Conservation (phyloP, 2,329 filamentous ascomycete species). For the Tetracladium maxilliforme region DNA sequence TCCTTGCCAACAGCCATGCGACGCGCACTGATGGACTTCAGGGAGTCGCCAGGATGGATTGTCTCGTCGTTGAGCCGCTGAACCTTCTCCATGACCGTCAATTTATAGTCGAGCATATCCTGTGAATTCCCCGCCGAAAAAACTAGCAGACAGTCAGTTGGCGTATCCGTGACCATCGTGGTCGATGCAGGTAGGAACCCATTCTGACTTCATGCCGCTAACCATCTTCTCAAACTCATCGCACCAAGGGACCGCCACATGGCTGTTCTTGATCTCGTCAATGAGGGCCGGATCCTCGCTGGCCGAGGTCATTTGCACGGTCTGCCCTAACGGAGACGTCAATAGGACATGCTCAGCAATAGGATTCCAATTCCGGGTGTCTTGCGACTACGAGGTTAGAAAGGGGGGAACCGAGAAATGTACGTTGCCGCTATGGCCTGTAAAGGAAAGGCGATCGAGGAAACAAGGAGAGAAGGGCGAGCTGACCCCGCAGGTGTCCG, state of each 20-base stretch:
- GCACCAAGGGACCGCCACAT: conserved; percentile 4
- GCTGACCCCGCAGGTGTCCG: too few species aligned
- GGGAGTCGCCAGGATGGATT: conserved; percentile 5
- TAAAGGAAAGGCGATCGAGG: too few species aligned
- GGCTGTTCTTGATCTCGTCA: conserved; percentile 1
- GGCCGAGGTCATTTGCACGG: too few species aligned
- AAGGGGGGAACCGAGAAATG: too few species aligned
- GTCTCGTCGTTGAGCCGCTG: conserved; percentile 8
- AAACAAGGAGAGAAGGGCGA: too few species aligned
- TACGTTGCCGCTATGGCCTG: too few species aligned
- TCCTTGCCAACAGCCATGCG: conserved; percentile 6
- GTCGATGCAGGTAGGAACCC: not conserved
- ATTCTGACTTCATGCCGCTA: conserved; percentile 9
- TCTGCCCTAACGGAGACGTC: too few species aligned
- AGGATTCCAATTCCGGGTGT: too few species aligned
- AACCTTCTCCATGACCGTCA: conserved; percentile 4
- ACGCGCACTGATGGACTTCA: conserved; percentile 6
- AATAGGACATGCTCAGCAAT: too few species aligned
- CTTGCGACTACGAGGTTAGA: too few species aligned
- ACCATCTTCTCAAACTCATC: conserved; percentile 11
- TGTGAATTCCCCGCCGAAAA: conserved; percentile 3
- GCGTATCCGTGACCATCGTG: not conserved
- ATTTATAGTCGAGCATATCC: conserved; percentile 4
- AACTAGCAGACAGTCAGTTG: not conserved
- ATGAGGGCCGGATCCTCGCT: too few species aligned